Evolutionary conservation across 495 filamentous ascomycete species (phyloP), one percentile per base, ranked within the genome.

Genomic region (Lentithecium fluviatile): DNA sequence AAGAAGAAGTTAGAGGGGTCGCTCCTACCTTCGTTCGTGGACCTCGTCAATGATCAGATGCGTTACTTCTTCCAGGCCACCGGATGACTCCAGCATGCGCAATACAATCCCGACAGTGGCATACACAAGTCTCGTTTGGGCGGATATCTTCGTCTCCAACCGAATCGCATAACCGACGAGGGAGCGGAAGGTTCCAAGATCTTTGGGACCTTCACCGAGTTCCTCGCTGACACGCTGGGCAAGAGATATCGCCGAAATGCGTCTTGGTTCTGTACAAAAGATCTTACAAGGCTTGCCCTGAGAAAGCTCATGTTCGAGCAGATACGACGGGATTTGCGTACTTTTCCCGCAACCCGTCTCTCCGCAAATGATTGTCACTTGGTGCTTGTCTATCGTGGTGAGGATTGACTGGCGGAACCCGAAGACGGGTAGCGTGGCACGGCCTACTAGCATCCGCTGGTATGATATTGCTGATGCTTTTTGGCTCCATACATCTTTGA

Each of bases 331-430:
- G 5, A 96, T 88, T 71, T 98, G 94, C 0, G 94, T 98, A 75
- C 91, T 96, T 78, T 98, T 98, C 53, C 94, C 94, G 74, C 85
- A 96, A 68, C 94, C 94, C 13, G 94, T 98, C 75, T 97, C 94
- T 65, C 93, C 93, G 69, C 91, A 96, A 32, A 97, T 81, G 54
- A 97, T 96, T 6, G 93, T 81, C 5, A 93, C 86, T 69, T 90
- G 94, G 60, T 95, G 79, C 5, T 73, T 73, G 42, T 89, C 85
- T 36, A 96, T 85, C 1, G 88, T 79, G 25, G 79, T 73, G 7
- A 97, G 77, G 25, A 95, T 87, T 13, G 89, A 81, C 12, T 88
- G 76, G 59, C 85, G 86, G 73, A 91, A 96, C 36, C 81, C 79
- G 86, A 89, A 96, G 74, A 98, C 95, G 4, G 94, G 94, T 21